These are phyloP conservation scores for Ammopiptanthus mongolicus DNA, from an alignment of 306 rosid genomes.

Conservation along the genomic window DNA sequence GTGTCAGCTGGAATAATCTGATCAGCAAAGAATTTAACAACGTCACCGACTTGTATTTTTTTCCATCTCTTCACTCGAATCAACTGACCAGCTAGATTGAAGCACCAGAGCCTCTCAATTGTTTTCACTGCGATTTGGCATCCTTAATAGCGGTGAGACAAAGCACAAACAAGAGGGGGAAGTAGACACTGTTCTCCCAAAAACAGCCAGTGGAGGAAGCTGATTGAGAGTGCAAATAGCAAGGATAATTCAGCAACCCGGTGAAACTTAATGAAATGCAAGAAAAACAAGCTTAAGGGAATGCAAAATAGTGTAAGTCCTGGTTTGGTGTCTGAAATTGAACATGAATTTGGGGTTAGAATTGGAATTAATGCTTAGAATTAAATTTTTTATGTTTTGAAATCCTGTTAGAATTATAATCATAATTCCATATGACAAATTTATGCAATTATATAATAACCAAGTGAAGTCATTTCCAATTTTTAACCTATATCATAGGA, in stretches of 20 bases:
- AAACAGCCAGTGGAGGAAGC: constrained; percentile 89
- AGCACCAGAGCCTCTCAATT: constrained; percentile 51
- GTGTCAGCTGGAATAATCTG: constrained; percentile 76
- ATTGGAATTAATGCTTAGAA: no score
- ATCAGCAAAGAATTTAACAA: constrained; percentile 53
- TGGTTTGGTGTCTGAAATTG: no score
- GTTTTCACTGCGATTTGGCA: constrained; percentile 70
- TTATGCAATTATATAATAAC: no score
- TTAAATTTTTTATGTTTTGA: no score
- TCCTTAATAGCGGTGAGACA: constrained; percentile 81
- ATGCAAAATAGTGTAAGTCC: no score
- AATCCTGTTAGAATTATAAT: no score
- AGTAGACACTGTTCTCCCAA: constrained; percentile 77
- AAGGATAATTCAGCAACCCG: constrained; percentile 75
- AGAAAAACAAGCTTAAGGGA: no score
- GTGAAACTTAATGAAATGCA: constrained; percentile 78
- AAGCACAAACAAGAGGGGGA: constrained; percentile 71
- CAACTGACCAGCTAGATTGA: constrained; percentile 42
- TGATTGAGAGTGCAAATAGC: constrained; percentile 82
- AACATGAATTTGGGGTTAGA: no score
- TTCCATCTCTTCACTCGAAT: constrained; percentile 55
- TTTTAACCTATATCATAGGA: no score
- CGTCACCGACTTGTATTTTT: constrained; percentile 58
- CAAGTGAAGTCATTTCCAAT: no score
- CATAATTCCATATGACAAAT: no score